Evolutionary conservation across 2,329 filamentous ascomycete species (phyloP).

Genomic region (Raffaelea ambrosiae): DNA sequence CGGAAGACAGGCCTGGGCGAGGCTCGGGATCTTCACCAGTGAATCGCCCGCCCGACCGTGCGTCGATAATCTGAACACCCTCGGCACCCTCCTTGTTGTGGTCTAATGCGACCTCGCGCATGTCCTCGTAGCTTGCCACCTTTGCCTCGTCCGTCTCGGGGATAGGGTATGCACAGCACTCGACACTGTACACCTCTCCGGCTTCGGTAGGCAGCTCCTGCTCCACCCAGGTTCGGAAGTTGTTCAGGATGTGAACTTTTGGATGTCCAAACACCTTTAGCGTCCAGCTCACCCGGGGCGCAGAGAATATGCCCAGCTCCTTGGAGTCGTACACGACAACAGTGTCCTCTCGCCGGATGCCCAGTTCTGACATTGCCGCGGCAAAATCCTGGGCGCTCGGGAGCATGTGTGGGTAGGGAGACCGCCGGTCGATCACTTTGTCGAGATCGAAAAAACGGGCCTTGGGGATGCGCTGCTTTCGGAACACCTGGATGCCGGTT

Average conservation of each 20-base stretch:
- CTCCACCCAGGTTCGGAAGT: slow-evolving; percentile 90
- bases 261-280: slow-evolving; percentile 82
- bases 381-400: slow-evolving; percentile 75
- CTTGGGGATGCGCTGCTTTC: slow-evolving; percentile 73
- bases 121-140: slow-evolving; percentile 74
- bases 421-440: slow-evolving; percentile 77
- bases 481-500: slow-evolving; percentile 72
- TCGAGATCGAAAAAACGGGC: slow-evolving; percentile 96
- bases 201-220: slow-evolving; percentile 73
- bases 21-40: slow-evolving; percentile 79
- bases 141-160: slow-evolving; percentile 46
- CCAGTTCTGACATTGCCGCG: slow-evolving; percentile 78
- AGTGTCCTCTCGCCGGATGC: slow-evolving; percentile 78
- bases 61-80: slow-evolving; percentile 82
- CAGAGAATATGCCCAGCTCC: slow-evolving; percentile 89
- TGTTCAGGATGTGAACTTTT: slow-evolving; percentile 85
- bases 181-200: slow-evolving; percentile 62
- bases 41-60: slow-evolving; percentile 71
- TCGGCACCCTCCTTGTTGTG: slow-evolving; percentile 75
- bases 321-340: slow-evolving; percentile 91
- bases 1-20: slow-evolving; percentile 73
- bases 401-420: slow-evolving; percentile 94
- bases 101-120: slow-evolving; percentile 68
- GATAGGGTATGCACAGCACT: slow-evolving; percentile 57
- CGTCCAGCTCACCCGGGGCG: slow-evolving; percentile 90